phyloP scores from a whole-genome alignment of 2,329 filamentous ascomycete species.

The Tolypocladium ovalisporum region DNA sequence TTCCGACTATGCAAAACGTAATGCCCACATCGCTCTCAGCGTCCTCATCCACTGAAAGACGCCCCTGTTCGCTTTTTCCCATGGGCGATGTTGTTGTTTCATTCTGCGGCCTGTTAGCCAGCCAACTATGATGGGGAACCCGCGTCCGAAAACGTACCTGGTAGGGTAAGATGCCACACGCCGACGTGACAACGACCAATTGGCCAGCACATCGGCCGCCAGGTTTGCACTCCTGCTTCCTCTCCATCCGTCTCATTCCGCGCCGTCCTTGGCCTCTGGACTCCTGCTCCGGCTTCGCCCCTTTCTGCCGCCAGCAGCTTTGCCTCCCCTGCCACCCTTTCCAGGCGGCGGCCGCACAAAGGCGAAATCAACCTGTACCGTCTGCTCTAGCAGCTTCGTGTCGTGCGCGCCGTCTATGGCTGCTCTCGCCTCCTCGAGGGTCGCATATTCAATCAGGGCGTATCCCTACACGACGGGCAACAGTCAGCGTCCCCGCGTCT shows the following conservation, averaged over 20 bases:
- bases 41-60: neutral
- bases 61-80: neutral
- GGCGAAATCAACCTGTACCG: slow-evolving; percentile 70
- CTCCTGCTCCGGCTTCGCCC: slow-evolving; percentile 39
- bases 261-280: slow-evolving; percentile 28
- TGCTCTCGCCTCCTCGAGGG: slow-evolving; percentile 66
- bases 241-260: slow-evolving; percentile 8
- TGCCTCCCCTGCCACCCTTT: slow-evolving; percentile 25
- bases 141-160: neutral
- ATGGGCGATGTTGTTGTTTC: neutral
- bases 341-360: slow-evolving; percentile 70
- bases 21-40: too few relatives aligned
- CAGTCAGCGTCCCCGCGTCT: neutral
- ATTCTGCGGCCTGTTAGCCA: neutral
- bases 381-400: slow-evolving; percentile 71
- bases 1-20: neutral
- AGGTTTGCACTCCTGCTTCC: neutral
- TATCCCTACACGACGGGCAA: slow-evolving; percentile 51
- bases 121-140: neutral
- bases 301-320: slow-evolving; percentile 27
- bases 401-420: slow-evolving; percentile 72
- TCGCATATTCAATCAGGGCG: slow-evolving; percentile 75
- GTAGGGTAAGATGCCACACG: neutral
- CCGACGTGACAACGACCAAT: slow-evolving; percentile 4
- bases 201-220: neutral